phyloP scores from a whole-genome alignment of 345 rosid genomes.

The Eucalyptus marginata region DNA sequence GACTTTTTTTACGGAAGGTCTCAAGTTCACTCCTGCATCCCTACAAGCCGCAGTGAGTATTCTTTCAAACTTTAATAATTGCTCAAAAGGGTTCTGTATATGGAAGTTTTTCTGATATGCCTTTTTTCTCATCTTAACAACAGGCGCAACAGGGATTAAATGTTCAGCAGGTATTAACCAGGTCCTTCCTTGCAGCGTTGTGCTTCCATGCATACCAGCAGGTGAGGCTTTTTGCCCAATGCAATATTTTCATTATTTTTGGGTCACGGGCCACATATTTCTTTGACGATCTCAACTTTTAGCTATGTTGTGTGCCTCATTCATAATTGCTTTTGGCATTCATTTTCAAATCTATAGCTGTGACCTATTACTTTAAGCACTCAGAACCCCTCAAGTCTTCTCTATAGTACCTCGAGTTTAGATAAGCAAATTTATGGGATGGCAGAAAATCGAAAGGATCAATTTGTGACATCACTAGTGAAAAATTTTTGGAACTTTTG shows the following conservation, averaged over 20 bases:
- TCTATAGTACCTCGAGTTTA: not conserved
- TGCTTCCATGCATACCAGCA: conserved; percentile 99
- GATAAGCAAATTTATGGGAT: not conserved
- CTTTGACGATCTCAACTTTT: not conserved
- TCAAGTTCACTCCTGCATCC: conserved; percentile 23
- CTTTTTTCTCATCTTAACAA: not conserved
- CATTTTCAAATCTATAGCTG: not conserved
- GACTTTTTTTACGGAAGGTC: conserved; percentile 27
- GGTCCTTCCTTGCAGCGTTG: conserved; percentile 78
- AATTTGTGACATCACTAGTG: not conserved
- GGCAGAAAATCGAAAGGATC: not conserved
- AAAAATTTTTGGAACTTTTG: not conserved
- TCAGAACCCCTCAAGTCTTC: not conserved
- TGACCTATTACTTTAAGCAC: not conserved
- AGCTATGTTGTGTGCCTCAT: not conserved
- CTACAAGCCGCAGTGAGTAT: conserved; percentile 30
- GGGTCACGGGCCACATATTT: not conserved
- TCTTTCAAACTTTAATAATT: not conserved
- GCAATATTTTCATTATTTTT: not conserved
- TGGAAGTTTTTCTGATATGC: not conserved
- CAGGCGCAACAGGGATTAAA: conserved; percentile 52
- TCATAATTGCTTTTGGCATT: not conserved
- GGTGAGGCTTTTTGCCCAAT: conserved; percentile 20
- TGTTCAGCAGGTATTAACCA: conserved; percentile 41
- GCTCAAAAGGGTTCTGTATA: not conserved